A percentile compares a stretch with the other conserved stretches of the same genome.
phyloP scores from a whole-genome alignment of 805 yeast species.

The Komagataella pseudopastoris region DNA sequence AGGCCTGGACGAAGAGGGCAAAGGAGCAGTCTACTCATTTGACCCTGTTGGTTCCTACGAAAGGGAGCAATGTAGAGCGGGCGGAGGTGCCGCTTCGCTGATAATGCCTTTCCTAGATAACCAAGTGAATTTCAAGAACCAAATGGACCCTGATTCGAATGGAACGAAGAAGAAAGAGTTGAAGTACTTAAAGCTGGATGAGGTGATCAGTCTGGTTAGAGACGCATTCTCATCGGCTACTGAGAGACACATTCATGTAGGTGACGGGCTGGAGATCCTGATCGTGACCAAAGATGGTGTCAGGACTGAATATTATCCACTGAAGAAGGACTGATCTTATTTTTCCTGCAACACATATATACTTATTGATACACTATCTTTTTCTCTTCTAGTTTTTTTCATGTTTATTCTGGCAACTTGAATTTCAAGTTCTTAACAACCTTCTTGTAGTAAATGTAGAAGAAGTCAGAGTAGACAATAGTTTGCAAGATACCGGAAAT shows the following conservation, averaged over 20 bases:
- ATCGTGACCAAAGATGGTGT: constrained; percentile 93
- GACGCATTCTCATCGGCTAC: constrained; percentile 96
- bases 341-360: neutral
- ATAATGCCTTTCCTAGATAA: constrained; percentile 97
- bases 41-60: constrained; percentile 98
- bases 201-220: constrained; percentile 74
- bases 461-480: constrained; percentile 83
- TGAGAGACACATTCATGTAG: constrained; percentile 96
- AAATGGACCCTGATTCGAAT: constrained; percentile 64
- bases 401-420: constrained; percentile 30
- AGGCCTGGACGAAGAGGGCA: constrained; percentile 83
- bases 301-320: constrained; percentile 65
- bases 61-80: constrained; percentile 94
- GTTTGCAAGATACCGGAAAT: constrained; percentile 81
- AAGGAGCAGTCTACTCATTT: constrained; percentile 89
- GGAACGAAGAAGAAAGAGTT: constrained; percentile 51
- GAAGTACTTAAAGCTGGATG: constrained; percentile 61
- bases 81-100: constrained; percentile 92
- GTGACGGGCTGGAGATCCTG: constrained; percentile 87
- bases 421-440: constrained; percentile 73
- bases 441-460: constrained; percentile 74
- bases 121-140: constrained; percentile 94
- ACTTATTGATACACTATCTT: neutral
- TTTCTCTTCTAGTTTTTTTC: neutral
- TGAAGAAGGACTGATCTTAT: constrained; percentile 62